Evolutionary conservation across 2,329 filamentous ascomycete genomes (phyloP).

Genomic region (Aureobasidium mangrovei): DNA sequence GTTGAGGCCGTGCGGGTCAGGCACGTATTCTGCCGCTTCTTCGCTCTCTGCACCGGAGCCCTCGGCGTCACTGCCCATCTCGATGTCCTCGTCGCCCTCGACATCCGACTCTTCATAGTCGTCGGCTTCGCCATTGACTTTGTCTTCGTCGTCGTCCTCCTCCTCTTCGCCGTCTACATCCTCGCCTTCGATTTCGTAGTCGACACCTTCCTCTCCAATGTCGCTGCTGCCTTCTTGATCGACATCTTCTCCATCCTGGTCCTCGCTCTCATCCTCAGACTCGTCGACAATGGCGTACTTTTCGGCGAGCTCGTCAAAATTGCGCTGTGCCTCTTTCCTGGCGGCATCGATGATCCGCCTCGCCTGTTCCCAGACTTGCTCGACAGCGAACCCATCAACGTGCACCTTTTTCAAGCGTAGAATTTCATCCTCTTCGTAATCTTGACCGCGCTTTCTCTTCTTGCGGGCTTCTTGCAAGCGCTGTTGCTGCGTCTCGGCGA

Average conservation of each 20-base stretch:
- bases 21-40: constrained; percentile 49
- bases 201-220: constrained; percentile 28
- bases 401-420: constrained; percentile 77
- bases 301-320: constrained; percentile 30
- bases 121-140: constrained; percentile 27
- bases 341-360: constrained; percentile 68
- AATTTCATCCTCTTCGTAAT: constrained; percentile 41
- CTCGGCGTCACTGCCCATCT: constrained; percentile 23
- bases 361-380: constrained; percentile 92
- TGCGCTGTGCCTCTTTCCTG: constrained; percentile 44
- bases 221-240: constrained; percentile 31
- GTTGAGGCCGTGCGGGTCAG: constrained; percentile 79
- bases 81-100: constrained; percentile 26
- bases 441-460: constrained; percentile 64
- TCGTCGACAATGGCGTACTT: constrained; percentile 19
- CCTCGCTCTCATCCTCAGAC: constrained; percentile 25
- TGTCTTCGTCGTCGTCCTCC: constrained; percentile 17
- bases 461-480: constrained; percentile 58
- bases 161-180: constrained; percentile 29
- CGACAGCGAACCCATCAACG: constrained; percentile 74
- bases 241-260: constrained; percentile 27
- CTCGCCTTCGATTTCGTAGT: constrained; percentile 17
- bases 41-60: constrained; percentile 40
- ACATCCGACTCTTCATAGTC: constrained; percentile 36
- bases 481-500: constrained; percentile 63